Conservation (phyloP, 2,329 filamentous ascomycete genomes). For the Aureobasidium pullulans region DNA sequence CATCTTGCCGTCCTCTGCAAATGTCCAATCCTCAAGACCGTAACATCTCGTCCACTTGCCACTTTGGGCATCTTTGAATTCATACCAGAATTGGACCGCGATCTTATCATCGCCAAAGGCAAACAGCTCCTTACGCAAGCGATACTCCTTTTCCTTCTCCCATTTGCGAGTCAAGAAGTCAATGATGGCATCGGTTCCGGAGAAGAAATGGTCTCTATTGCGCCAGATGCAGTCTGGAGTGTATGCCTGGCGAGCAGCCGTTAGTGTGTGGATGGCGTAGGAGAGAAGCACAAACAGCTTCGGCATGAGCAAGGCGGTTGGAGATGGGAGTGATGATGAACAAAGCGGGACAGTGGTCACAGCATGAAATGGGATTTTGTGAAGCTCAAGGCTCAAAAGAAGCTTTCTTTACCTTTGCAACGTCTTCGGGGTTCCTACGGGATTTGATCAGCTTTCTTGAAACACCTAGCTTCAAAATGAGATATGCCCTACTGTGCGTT, state of each 20-base stretch:
- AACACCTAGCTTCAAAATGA: not conserved
- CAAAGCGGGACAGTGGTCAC: no score
- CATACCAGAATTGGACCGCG: conserved; percentile 88
- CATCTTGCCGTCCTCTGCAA: conserved; percentile 63
- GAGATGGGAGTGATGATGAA: no score
- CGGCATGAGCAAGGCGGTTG: not conserved
- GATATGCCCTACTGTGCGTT: conserved; percentile 56
- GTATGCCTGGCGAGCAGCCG: conserved; percentile 55
- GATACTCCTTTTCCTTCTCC: conserved; percentile 63
- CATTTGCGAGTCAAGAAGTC: conserved; percentile 66
- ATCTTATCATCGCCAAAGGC: conserved; percentile 68
- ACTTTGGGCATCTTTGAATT: conserved; percentile 61
- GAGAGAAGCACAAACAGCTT: not conserved
- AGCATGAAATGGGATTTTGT: no score
- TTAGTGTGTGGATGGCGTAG: conserved; percentile 48
- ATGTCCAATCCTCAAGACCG: conserved; percentile 75
- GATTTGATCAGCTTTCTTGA: conserved; percentile 1
- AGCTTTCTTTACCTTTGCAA: conserved; percentile 11
- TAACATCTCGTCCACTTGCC: conserved; percentile 81
- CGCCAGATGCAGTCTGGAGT: conserved; percentile 73
- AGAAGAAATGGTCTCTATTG: conserved; percentile 64
- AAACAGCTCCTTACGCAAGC: conserved; percentile 76
- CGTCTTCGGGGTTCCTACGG: not conserved
- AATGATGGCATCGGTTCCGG: conserved; percentile 60
- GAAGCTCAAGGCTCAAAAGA: not conserved